phyloP scores from a whole-genome alignment of 2,329 filamentous ascomycete genomes.

The Ceratocystis albifundus region DNA sequence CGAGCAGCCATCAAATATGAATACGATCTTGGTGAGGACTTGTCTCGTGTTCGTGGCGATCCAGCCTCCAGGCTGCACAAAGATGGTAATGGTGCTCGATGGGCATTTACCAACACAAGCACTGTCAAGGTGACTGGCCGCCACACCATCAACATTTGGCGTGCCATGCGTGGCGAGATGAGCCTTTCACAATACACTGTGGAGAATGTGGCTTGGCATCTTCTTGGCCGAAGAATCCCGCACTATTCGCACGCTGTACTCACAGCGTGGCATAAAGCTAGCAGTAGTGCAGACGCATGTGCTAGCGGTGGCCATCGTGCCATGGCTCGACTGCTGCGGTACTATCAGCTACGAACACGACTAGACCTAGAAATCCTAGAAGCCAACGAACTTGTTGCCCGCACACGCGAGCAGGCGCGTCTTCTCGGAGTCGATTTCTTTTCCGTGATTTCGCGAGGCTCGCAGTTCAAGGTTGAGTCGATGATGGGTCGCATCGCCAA shows the following conservation, averaged over 20 bases:
- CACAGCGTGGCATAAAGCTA: slow-evolving; percentile 59
- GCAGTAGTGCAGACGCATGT: neutral
- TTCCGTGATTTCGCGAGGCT: slow-evolving; percentile 86
- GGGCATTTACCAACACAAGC: slow-evolving; percentile 90
- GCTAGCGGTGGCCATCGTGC: slow-evolving; percentile 11
- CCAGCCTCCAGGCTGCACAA: slow-evolving; percentile 56
- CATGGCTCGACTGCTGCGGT: slow-evolving; percentile 61
- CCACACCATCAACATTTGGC: slow-evolving; percentile 95
- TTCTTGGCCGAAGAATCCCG: slow-evolving; percentile 76
- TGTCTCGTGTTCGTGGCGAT: slow-evolving; percentile 32
- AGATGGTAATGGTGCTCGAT: slow-evolving; percentile 72
- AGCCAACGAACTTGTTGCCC: slow-evolving; percentile 72
- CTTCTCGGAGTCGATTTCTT: slow-evolving; percentile 93
- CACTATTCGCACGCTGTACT: slow-evolving; percentile 72
- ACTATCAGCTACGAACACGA: slow-evolving; percentile 64
- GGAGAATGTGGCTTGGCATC: slow-evolving; percentile 88
- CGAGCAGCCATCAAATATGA: slow-evolving; percentile 76
- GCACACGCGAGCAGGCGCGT: slow-evolving; percentile 88
- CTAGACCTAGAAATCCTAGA: slow-evolving; percentile 86
- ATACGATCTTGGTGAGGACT: slow-evolving; percentile 79
- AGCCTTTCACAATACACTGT: slow-evolving; percentile 89
- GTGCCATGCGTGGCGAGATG: slow-evolving; percentile 86
- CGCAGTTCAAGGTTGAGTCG: slow-evolving; percentile 97
- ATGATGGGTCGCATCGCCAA: slow-evolving; percentile 98
- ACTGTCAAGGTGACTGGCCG: slow-evolving; percentile 86